phyloP scores from a whole-genome alignment of 805 yeast species.

The Jamesozyma rosinii region DNA sequence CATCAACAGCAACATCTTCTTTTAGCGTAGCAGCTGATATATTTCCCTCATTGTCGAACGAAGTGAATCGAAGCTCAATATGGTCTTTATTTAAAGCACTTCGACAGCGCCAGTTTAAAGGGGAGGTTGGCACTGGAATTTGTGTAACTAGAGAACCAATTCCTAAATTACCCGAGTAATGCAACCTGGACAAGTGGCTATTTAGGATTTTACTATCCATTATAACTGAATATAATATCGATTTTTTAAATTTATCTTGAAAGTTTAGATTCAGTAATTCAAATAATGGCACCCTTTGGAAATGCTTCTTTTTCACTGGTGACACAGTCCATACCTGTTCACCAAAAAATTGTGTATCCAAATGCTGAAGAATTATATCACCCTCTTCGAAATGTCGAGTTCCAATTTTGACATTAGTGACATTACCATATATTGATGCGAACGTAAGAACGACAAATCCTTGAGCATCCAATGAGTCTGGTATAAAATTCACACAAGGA shows the following conservation, averaged over 20 bases:
- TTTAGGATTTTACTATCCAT: slow-evolving; percentile 17
- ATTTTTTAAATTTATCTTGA: slow-evolving; percentile 11
- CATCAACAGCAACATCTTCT: not conserved
- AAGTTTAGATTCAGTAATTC: slow-evolving; percentile 19
- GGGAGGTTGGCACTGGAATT: slow-evolving; percentile 20
- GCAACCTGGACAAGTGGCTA: slow-evolving; percentile 9
- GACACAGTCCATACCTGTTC: slow-evolving; percentile 13
- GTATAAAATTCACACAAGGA: slow-evolving; percentile 14
- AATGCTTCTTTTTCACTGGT: slow-evolving; percentile 14
- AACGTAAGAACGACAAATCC: slow-evolving; percentile 12
- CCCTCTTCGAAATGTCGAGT: not conserved
- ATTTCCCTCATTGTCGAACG: slow-evolving; percentile 12
- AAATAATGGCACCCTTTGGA: slow-evolving; percentile 14
- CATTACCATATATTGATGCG: slow-evolving; percentile 17
- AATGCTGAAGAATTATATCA: slow-evolving; percentile 2
- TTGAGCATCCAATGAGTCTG: slow-evolving; percentile 5
- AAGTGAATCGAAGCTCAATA: slow-evolving; percentile 14
- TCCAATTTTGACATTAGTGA: slow-evolving; percentile 12
- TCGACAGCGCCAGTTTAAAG: slow-evolving; percentile 10
- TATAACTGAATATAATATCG: slow-evolving; percentile 11
- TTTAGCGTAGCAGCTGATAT: slow-evolving; percentile 3
- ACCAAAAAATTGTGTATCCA: slow-evolving; percentile 17
- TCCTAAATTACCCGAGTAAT: slow-evolving; percentile 18
- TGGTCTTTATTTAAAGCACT: slow-evolving; percentile 2
- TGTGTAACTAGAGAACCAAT: slow-evolving; percentile 21